Base-by-base conservation (phyloP, 1,139 yeast species). In the Ogataea hybrid region DNA sequence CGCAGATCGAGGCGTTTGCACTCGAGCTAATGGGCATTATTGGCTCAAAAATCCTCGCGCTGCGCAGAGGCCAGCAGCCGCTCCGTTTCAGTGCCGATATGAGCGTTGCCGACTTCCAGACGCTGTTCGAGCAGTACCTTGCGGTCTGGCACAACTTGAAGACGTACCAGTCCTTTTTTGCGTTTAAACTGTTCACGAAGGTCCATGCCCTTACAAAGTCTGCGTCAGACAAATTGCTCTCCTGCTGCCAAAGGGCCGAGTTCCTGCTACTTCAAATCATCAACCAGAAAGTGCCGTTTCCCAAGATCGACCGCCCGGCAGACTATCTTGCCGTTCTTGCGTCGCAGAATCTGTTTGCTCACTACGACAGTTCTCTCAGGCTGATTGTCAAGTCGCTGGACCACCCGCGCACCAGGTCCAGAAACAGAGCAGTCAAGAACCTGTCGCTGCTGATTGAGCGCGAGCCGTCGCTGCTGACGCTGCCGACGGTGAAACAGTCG, bases 371-470 rank as follows among this genome's bases (percentile, higher is more conserved):
- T 4, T 77, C 83, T 42, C 52, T 84, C 35, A 64, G 63, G 17
- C 61, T 79, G 11, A 61, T 86, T 3, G 54, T 82, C 12, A 62
- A 59, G 5, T 65, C 76, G 0, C 60, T 83, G 37, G 75, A 71
- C 23, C 75, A 77, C 46, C 53, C 71, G 1, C 81, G 79, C 51
- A 72, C 78, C 20, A 84, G 81, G 49, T 64, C 82, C 1, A 75
- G 84, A 53, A 72, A 86, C 0, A 77, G 79, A 42, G 86, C 90
- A 0, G 69, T 86, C 22, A 79, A 79, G 46, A 73, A 79, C 32
- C 61, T 87, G 17, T 68, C 80, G 0, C 53, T 65, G 25, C 52
- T 79, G 22, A 70, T 83, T 6, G 70, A 70, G n/a, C 68, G 68
- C 25, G 83, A 83, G 41, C 70, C 79, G 1, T 52, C 64, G 0